These are phyloP conservation scores for Chernovozyma sophiae-reginae DNA, from an alignment of 1,139 yeast species.

Conservation along the genomic window DNA sequence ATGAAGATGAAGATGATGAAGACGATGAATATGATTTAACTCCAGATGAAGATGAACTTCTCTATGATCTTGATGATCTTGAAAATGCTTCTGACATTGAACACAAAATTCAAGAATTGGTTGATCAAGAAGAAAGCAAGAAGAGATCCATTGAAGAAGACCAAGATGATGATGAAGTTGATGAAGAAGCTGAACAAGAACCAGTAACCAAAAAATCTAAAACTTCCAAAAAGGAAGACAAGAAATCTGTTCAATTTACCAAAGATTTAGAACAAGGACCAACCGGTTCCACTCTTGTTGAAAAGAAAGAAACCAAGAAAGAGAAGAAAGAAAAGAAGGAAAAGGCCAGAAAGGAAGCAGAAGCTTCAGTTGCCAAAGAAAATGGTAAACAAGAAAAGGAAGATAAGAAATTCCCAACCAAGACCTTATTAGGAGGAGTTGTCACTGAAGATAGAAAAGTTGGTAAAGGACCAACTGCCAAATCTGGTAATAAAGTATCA, in stretches of 20 bases:
- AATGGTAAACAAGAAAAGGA: constrained; percentile 19
- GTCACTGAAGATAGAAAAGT: constrained; percentile 85
- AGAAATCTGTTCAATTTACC: constrained; percentile 80
- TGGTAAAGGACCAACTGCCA: constrained; percentile 87
- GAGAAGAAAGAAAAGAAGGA: constrained; percentile 16
- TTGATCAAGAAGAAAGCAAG: constrained; percentile 47
- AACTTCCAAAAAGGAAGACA: constrained; percentile 44
- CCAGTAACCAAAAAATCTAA: constrained; percentile 32
- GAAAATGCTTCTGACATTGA: constrained; percentile 57
- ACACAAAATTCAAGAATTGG: constrained; percentile 54
- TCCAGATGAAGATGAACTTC: constrained; percentile 87
- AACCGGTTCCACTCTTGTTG: constrained; percentile 47
- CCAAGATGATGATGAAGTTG: constrained; percentile 19
- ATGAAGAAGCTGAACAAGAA: constrained; percentile 15
- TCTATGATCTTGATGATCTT: constrained; percentile 56
- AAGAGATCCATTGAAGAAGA: constrained; percentile 27
- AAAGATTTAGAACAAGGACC: constrained; percentile 94
- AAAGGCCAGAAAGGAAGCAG: constrained; percentile 23
- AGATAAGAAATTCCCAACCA: constrained; percentile 54
- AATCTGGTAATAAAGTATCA: constrained; percentile 86
- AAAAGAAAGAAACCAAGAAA: constrained; percentile 13
- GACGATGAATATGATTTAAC: constrained; percentile 79
- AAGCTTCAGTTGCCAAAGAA: constrained; percentile 22
- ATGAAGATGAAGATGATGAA: constrained; percentile 47
- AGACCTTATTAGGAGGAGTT: constrained; percentile 90